Conservation (phyloP, 1,284 basidiomycete genomes). For the Rhodofomes roseus region DNA sequence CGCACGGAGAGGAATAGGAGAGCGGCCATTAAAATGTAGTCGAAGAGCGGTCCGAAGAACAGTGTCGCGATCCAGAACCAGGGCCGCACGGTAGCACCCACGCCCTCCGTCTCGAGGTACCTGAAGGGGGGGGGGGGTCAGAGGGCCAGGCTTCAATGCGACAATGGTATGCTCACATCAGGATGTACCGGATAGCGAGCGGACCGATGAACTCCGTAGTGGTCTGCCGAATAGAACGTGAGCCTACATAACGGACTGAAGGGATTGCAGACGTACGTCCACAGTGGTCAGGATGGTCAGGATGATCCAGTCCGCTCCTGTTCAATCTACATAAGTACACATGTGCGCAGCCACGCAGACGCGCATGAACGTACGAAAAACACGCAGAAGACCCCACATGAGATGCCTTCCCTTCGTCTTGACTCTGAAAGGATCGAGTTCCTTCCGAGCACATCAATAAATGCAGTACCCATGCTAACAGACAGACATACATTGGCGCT, state of each 20-base stretch:
- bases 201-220: slow-evolving; percentile 46
- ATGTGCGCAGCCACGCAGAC: neutral
- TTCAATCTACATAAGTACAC: slow-evolving; percentile 15
- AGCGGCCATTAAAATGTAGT: slow-evolving; percentile 39
- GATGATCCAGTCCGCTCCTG: slow-evolving; percentile 21
- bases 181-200: slow-evolving; percentile 22
- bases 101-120: slow-evolving; percentile 42
- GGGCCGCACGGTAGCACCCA: slow-evolving; percentile 37
- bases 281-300: slow-evolving; percentile 17
- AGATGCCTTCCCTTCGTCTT: slow-evolving; percentile 20
- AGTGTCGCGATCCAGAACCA: slow-evolving; percentile 65
- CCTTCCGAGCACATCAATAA: slow-evolving; percentile 11
- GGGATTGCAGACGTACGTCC: neutral
- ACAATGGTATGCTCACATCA: slow-evolving; percentile 1
- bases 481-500: slow-evolving; percentile 27
- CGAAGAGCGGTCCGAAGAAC: slow-evolving; percentile 52
- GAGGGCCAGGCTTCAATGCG: neutral
- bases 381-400: slow-evolving; percentile 23
- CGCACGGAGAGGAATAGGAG: slow-evolving; percentile 46
- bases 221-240: slow-evolving; percentile 28
- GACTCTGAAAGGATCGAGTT: slow-evolving; percentile 27
- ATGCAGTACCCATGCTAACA: neutral
- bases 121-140: slow-evolving; percentile 13
- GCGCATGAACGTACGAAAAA: slow-evolving; percentile 13
- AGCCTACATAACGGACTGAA: slow-evolving; percentile 9